These are phyloP conservation scores for Thielaviopsis euricoi DNA, from an alignment of 2,329 filamentous ascomycete species.

Conservation along the genomic window DNA sequence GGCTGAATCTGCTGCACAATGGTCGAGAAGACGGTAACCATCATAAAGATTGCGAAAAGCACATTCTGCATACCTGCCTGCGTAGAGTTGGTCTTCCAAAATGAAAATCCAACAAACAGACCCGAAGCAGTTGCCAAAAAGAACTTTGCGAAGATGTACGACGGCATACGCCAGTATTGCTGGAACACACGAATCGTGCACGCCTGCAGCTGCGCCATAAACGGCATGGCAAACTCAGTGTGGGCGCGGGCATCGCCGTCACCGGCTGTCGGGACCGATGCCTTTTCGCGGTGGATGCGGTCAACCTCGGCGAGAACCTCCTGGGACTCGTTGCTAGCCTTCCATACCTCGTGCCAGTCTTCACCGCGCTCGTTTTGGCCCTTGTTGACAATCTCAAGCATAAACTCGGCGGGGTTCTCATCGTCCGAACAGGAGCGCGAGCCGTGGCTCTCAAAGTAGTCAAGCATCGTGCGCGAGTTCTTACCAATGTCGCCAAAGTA, in stretches of 20 bases:
- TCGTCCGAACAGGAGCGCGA: conserved; percentile 39
- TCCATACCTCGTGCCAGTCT: conserved; percentile 57
- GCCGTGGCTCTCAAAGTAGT: conserved; percentile 50
- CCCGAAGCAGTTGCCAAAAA: conserved; percentile 40
- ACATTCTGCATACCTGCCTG: conserved; percentile 58
- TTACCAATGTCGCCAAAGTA: conserved; percentile 53
- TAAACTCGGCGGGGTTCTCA: conserved; percentile 63
- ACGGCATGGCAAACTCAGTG: conserved; percentile 65
- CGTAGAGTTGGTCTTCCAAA: conserved; percentile 38
- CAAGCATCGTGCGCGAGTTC: conserved; percentile 37
- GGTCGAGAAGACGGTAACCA: conserved; percentile 57
- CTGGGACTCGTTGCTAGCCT: conserved; percentile 31
- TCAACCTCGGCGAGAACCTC: conserved; percentile 45
- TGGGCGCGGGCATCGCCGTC: conserved; percentile 18
- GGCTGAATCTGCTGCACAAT: conserved; percentile 59
- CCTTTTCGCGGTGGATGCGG: conserved; percentile 37
- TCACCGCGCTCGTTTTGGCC: conserved; percentile 22
- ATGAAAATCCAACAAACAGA: conserved; percentile 62
- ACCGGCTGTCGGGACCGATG: conserved; percentile 12
- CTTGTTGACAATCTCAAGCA: conserved; percentile 39
- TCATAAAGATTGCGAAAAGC: conserved; percentile 60
- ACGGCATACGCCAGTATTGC: conserved; percentile 70
- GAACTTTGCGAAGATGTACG: conserved; percentile 61
- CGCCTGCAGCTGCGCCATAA: conserved; percentile 44
- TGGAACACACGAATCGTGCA: conserved; percentile 57